Percentiles rank a stretch among this genome's conserved stretches.
Conservation (phyloP, 2,329 filamentous ascomycete genomes). For the Monosporascus sp. region DNA sequence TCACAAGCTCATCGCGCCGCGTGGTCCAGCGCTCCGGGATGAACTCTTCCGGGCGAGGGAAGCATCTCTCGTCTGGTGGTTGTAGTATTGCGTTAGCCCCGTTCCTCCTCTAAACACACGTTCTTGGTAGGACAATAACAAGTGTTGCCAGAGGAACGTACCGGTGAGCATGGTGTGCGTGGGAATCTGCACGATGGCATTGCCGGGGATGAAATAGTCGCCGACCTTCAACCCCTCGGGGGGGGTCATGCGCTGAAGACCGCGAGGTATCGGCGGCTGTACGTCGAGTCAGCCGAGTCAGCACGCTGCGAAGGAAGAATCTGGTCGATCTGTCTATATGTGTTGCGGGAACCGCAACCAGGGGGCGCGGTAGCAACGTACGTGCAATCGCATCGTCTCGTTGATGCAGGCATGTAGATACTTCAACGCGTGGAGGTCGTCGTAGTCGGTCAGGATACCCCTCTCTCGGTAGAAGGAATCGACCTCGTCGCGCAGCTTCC, state of each 20-base stretch:
- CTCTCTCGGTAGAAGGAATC: conserved; percentile 1
- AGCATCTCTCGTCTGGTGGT: conserved; percentile 12
- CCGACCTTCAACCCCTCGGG: conserved; percentile 31
- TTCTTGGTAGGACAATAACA: background rate
- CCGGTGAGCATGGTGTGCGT: conserved; percentile 19
- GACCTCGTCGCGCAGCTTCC: conserved; percentile 4
- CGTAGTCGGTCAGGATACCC: background rate
- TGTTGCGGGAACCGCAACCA: too few relatives aligned
- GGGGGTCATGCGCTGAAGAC: conserved; percentile 31
- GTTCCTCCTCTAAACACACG: background rate
- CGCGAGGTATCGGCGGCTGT: conserved; percentile 29
- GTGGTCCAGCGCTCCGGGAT: conserved; percentile 20
- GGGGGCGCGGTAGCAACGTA: background rate
- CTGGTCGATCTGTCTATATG: too few relatives aligned
- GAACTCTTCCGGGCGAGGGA: conserved; percentile 15
- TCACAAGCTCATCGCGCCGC: conserved; percentile 9
- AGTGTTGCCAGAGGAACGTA: conserved; percentile 1
- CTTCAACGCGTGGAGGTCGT: conserved; percentile 12
- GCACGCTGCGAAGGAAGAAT: too few relatives aligned
- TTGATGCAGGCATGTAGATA: conserved; percentile 34
- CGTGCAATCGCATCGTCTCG: conserved; percentile 32
- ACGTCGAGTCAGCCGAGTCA: background rate
- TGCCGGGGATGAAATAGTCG: conserved; percentile 29
- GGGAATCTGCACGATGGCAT: conserved; percentile 28
- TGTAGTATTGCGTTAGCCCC: background rate